phyloP scores from a whole-genome alignment of 306 rosid species.

The Citrullus amarus region DNA sequence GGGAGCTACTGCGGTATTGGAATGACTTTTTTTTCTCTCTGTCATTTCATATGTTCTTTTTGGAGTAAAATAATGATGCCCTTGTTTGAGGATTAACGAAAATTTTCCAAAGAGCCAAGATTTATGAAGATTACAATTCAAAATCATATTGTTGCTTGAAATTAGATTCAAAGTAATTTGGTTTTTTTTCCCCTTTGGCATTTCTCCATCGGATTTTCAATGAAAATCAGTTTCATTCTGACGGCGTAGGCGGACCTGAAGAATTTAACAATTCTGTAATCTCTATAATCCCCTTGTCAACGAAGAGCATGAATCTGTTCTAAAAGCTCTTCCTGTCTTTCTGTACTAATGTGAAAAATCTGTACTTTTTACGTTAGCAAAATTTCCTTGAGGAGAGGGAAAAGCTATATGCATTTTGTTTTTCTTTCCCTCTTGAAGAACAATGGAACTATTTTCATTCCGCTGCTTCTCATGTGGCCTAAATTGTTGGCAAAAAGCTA shows the following conservation, averaged over 20 bases:
- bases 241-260: not conserved
- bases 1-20: slow-evolving; percentile 22
- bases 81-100: slow-evolving; percentile 1
- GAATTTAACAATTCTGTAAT: not conserved
- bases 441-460: not conserved
- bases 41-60: not conserved
- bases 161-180: not conserved
- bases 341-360: not conserved
- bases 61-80: slow-evolving; percentile 13
- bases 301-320: not conserved
- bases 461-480: not conserved
- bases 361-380: not conserved
- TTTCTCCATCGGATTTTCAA: not conserved
- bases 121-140: not conserved
- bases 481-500: not conserved
- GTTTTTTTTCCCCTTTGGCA: not conserved
- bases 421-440: not conserved
- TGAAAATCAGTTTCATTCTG: not conserved
- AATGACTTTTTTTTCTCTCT: slow-evolving; percentile 10
- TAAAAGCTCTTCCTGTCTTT: not conserved
- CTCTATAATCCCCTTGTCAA: not conserved
- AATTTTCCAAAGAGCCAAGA: not conserved
- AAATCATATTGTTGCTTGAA: not conserved
- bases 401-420: not conserved
- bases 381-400: not conserved